Conservation (phyloP, 2,329 filamentous ascomycete genomes). For the Scedosporium apiospermum region DNA sequence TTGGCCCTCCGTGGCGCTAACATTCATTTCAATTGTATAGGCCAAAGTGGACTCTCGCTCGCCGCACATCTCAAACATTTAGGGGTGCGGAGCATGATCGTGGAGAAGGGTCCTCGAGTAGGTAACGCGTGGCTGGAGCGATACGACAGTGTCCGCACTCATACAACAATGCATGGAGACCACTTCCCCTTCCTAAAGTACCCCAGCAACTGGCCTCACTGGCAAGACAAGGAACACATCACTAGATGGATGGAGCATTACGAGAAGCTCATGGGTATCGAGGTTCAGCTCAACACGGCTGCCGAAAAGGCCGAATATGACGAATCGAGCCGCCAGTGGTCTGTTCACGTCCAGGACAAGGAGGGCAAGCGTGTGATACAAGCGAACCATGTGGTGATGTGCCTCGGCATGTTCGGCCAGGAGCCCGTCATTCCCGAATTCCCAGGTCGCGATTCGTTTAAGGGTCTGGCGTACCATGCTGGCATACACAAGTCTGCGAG, state of each 20-base stretch:
- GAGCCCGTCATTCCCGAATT: constrained; percentile 29
- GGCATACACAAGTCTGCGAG: constrained; percentile 29
- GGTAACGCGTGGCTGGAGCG: constrained; percentile 41
- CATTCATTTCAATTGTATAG: constrained; percentile 12
- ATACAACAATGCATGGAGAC: constrained; percentile 10
- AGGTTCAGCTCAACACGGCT: constrained; percentile 30
- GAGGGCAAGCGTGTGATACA: constrained; percentile 16
- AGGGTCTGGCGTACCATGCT: constrained; percentile 33
- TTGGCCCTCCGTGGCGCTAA: background rate
- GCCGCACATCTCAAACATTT: constrained; percentile 21
- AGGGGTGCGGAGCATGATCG: constrained; percentile 22
- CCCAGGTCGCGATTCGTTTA: constrained; percentile 27
- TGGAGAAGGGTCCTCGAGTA: constrained; percentile 33
- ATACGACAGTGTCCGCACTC: constrained; percentile 22
- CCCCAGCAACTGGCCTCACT: constrained; percentile 15
- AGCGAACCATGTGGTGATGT: constrained; percentile 36
- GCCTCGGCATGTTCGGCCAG: constrained; percentile 31
- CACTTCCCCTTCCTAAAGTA: constrained; percentile 16
- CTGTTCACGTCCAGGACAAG: constrained; percentile 19
- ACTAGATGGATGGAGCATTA: constrained; percentile 39
- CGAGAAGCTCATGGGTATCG: constrained; percentile 36
- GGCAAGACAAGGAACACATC: constrained; percentile 35
- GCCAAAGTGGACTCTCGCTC: constrained; percentile 30
- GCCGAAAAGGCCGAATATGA: constrained; percentile 29
- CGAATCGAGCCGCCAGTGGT: constrained; percentile 25